phyloP scores from a whole-genome alignment of 2,329 filamentous ascomycete species.

The Sporothrix brasiliensis region DNA sequence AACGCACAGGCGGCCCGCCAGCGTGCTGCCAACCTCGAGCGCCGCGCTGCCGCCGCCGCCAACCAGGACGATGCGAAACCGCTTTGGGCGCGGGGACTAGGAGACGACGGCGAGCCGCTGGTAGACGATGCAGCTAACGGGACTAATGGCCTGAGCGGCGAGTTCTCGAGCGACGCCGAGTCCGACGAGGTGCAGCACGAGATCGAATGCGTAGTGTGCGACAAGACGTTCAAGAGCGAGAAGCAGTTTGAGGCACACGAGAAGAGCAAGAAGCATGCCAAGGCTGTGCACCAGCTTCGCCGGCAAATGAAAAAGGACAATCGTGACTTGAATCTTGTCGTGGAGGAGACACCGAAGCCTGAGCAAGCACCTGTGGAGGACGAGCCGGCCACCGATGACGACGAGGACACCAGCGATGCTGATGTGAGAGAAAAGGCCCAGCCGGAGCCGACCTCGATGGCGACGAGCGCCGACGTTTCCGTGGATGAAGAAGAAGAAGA shows the following conservation, averaged over 20 bases:
- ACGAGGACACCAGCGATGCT: neutral
- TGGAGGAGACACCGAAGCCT: neutral
- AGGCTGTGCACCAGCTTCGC: conserved; percentile 77
- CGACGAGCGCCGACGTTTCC: neutral
- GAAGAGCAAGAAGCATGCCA: conserved; percentile 94
- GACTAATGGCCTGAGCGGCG: conserved; percentile 38
- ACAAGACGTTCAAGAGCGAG: conserved; percentile 83
- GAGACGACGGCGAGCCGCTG: conserved; percentile 55
- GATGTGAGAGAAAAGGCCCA: conserved; percentile 23
- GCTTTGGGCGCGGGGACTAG: conserved; percentile 71
- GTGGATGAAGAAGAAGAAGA: conserved; percentile 35
- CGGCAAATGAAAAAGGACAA: conserved; percentile 84
- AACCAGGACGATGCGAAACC: conserved; percentile 62
- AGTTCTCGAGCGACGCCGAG: conserved; percentile 64
- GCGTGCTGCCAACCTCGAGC: conserved; percentile 78
- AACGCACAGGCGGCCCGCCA: conserved; percentile 83
- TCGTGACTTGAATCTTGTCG: conserved; percentile 56
- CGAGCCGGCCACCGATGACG: conserved; percentile 17
- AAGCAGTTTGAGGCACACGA: conserved; percentile 91
- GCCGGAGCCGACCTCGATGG: neutral
- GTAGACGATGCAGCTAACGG: conserved; percentile 48
- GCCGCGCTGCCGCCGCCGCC: conserved; percentile 55
- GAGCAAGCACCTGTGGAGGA: conserved; percentile 7
- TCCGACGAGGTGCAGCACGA: conserved; percentile 55
- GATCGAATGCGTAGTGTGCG: conserved; percentile 76